Percentiles rank a stretch among this genome's conserved stretches.
Conservation (phyloP, 1,284 basidiomycete genomes). For the Ceratobasidium sp. region DNA sequence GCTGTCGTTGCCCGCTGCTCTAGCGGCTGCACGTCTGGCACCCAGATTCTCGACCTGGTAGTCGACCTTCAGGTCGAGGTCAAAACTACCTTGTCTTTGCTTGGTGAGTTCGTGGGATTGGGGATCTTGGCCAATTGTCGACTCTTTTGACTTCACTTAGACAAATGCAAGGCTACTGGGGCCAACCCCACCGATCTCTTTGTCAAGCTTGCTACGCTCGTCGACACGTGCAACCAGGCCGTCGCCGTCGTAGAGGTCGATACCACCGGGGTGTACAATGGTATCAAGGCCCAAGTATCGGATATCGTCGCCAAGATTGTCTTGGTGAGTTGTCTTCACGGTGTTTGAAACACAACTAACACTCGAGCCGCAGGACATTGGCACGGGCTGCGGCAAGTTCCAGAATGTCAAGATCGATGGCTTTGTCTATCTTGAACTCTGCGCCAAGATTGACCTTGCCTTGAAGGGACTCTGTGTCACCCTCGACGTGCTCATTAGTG, state of each 20-base stretch:
- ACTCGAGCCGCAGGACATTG: constrained; percentile 3
- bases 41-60: background rate
- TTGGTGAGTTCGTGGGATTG: constrained; percentile 4
- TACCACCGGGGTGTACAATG: background rate
- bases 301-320: constrained; percentile 22
- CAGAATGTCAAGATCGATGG: constrained; percentile 36
- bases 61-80: constrained; percentile 11
- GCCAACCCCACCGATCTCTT: constrained; percentile 15
- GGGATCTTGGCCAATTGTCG: background rate
- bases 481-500: constrained; percentile 23
- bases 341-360: background rate
- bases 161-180: constrained; percentile 3
- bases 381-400: constrained; percentile 37
- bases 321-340: constrained; percentile 2
- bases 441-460: constrained; percentile 29
- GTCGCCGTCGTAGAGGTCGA: constrained; percentile 11
- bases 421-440: constrained; percentile 24
- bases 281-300: constrained; percentile 22
- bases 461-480: constrained; percentile 30
- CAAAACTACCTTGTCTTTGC: constrained; percentile 2
- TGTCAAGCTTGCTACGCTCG: constrained; percentile 13
- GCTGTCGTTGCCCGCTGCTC: constrained; percentile 18
- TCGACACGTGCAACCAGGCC: constrained; percentile 7
- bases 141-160: background rate
- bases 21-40: constrained; percentile 14